A percentile compares a stretch with the other conserved stretches of the same genome.
phyloP scores from a whole-genome alignment of 2,329 filamentous ascomycete species.

The Diplodia seriata region DNA sequence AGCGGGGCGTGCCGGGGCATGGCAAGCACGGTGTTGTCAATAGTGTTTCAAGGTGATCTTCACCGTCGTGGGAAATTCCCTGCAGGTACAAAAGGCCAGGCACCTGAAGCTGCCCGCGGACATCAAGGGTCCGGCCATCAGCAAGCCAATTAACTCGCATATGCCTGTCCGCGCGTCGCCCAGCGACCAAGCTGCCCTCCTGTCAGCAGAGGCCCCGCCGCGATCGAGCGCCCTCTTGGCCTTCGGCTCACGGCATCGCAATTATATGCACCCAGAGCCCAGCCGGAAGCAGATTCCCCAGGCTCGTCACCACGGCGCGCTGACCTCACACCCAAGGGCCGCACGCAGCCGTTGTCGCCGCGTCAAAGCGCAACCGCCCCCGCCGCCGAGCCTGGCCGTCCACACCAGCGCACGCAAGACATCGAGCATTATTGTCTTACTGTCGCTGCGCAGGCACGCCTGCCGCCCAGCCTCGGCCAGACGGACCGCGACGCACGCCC shows the following conservation, averaged over 20 bases:
- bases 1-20: constrained; percentile 24
- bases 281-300: constrained; percentile 5
- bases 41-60: constrained; percentile 20
- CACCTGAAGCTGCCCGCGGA: constrained; percentile 1
- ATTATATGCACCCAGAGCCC: background rate
- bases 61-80: background rate
- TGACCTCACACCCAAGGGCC: background rate
- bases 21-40: constrained; percentile 7
- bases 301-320: background rate
- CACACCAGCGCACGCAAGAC: background rate
- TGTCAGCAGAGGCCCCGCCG: constrained; percentile 10
- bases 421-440: background rate
- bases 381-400: constrained; percentile 12
- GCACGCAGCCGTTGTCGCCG: constrained; percentile 21
- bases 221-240: constrained; percentile 15
- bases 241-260: constrained; percentile 17
- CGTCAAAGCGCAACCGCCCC: constrained; percentile 23
- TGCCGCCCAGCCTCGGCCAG: no score
- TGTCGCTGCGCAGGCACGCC: background rate
- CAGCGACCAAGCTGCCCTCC: constrained; percentile 11
- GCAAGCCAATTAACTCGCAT: constrained; percentile 4
- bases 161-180: constrained; percentile 27
- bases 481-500: background rate
- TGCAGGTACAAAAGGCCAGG: constrained; percentile 22
- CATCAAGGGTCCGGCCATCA: constrained; percentile 13